Percentiles rank a stretch among this genome's conserved stretches.
These are phyloP conservation scores for Claviceps purpurea DNA, from an alignment of 2,329 filamentous ascomycete species.

Conservation along the genomic window DNA sequence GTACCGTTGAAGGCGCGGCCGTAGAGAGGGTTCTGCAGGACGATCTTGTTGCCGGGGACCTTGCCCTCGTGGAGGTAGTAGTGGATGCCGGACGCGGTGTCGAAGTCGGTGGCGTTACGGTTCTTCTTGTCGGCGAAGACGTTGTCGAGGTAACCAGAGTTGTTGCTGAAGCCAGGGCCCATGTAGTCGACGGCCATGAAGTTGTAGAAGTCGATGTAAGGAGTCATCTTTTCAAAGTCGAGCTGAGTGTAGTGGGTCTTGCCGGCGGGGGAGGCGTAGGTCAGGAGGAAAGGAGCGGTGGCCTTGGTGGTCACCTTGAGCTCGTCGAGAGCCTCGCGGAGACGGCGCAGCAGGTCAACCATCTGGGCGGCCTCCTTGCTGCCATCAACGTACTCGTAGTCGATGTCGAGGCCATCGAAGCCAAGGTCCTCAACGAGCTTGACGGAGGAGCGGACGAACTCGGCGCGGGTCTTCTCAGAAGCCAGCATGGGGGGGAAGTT, in stretches of 20 bases:
- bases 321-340: conserved; percentile 28
- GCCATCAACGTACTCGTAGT: conserved; percentile 40
- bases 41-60: conserved; percentile 50
- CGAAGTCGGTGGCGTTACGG: conserved; percentile 51
- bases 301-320: conserved; percentile 25
- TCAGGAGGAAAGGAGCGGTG: conserved; percentile 34
- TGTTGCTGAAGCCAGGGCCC: conserved; percentile 47
- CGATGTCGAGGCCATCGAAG: conserved; percentile 42
- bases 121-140: conserved; percentile 41
- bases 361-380: conserved; percentile 25
- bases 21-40: conserved; percentile 66
- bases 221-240: conserved; percentile 38
- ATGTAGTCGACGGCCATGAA: conserved; percentile 60
- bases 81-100: conserved; percentile 48
- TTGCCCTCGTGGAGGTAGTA: conserved; percentile 33
- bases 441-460: conserved; percentile 57
- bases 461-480: conserved; percentile 45
- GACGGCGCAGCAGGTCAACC: conserved; percentile 27
- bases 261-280: conserved; percentile 35
- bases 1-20: conserved; percentile 61
- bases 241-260: conserved; percentile 34
- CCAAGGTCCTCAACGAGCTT: conserved; percentile 55
- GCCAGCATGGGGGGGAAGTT: conserved; percentile 48
- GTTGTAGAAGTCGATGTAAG: conserved; percentile 43
- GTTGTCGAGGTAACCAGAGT: conserved; percentile 57